Evolutionary conservation across 768 basidiomycete species (phyloP), one percentile per base, ranked within the genome.

Genomic region (Lenzites betulinus): DNA sequence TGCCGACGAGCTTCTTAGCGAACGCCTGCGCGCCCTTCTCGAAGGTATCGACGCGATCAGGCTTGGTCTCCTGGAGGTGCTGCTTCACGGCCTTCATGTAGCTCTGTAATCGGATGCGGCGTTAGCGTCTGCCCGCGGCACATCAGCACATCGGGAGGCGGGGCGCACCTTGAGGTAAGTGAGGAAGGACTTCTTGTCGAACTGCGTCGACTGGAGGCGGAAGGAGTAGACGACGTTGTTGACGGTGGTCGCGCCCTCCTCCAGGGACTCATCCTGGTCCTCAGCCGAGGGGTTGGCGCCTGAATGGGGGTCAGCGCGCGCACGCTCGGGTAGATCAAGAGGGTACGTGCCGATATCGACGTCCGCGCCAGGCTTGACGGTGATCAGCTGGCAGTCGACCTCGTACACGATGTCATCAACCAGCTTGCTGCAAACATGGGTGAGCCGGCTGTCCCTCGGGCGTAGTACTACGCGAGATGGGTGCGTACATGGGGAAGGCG

Each of bases 21-120:
- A 82, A 93, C 3, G 76, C 76, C 51, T 74, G 65, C 13, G 96
- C 97, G 22, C 81, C 86, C 73, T 88, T 88, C 79, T 98, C 92
- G 73, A 99, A 99, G 0, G 73, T 82, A 1, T 76, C 74, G 28
- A 95, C 88, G 7, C 82, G 81, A 0, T 84, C 88, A 12, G 89
- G 83, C 16, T 84, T 75, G 2, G 57, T 72, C 67, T 82, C 72
- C 41, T 70, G 41, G 46, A 98, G 81, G 50, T 89, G 70, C 2
- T 67, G 71, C 79, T 97, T 95, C 74, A 98, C 77, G 13, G 82
- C 76, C 77, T 98, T 98, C 95, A 98, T 96, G 81, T 99, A 99
- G 15, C 77, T 85, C 92, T 95, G 61, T 12, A n/a, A 39, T 41
- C 7, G 11, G 15, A 30, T 25, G 12, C 25, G 2, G 18, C 12